Evolutionary conservation across 2,329 filamentous ascomycete species (phyloP), one percentile per base, ranked within the genome.

Genomic region (Aspergillus ustus): DNA sequence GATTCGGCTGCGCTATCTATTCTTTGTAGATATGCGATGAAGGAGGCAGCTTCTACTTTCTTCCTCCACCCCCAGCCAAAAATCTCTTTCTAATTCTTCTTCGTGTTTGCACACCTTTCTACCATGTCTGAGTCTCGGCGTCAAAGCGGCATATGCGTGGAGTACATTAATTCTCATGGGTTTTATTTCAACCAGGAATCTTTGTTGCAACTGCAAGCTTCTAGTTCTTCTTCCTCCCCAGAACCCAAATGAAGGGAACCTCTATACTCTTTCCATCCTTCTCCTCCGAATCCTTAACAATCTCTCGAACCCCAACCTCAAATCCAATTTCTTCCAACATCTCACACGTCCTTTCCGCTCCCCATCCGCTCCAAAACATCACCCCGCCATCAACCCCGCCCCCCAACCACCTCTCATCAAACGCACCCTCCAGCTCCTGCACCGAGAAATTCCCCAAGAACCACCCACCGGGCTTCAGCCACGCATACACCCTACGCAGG

Each of bases 391-490:
- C 17, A 19, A 63, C 72, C 3, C 71, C 70, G 20, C 52, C 29
- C 2, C 68, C 75, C 17, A 80, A 59, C 77, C 77, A 81, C 5
- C 65, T 57, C 13, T 59, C 50, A 49, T 71, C 48, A 51, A 48
- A 60, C 2, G 29, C 19, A 4, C 57, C 66, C 34, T 53, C 69
- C 51, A 69, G 63, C 49, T 68, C 65, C 7, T 53, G 44, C n/a
- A 65, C 74, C 2, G 73, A 57, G 61, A 86, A 82, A 65, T 83
- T 85, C 7, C 76, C 78, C 28, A 87, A 77, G 22, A 87, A 64
- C 43, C 74, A 74, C 1, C 84, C 85, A 0, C 82, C 83, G 0
- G 81, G 81, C 64, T 78, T 82, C 43, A 87, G 68, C 85, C 84
- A 87, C 0, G 62, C 66, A 22, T 61, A 65, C 20, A 85, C 78